phyloP scores from a whole-genome alignment of 2,329 filamentous ascomycete species.

The Colletotrichum spinosum region DNA sequence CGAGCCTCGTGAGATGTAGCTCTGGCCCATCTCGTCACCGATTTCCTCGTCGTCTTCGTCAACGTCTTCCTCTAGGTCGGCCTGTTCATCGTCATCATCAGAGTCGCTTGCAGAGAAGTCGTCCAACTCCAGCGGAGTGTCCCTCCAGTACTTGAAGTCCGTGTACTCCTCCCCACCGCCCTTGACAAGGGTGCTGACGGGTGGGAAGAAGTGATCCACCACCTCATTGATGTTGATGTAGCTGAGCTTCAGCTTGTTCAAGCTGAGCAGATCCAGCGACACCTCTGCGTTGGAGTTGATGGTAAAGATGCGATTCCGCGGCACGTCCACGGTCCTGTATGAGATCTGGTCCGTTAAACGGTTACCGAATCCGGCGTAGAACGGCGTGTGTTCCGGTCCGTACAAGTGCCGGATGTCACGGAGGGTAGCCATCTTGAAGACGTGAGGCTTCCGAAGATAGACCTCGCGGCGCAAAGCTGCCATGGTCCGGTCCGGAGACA shows the following conservation, averaged over 20 bases:
- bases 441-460: constrained; percentile 94
- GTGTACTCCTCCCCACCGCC: constrained; percentile 95
- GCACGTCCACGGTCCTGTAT: constrained; percentile 96
- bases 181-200: constrained; percentile 86
- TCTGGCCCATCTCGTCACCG: constrained; percentile 61
- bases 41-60: constrained; percentile 58
- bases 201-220: constrained; percentile 97
- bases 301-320: constrained; percentile 93
- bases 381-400: constrained; percentile 80
- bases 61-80: constrained; percentile 63
- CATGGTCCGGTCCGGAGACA: constrained; percentile 95
- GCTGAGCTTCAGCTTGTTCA: constrained; percentile 96
- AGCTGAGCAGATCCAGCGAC: constrained; percentile 85
- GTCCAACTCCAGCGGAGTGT: constrained; percentile 83
- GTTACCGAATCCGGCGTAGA: constrained; percentile 98
- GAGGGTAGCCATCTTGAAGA: constrained; percentile 99
- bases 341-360: constrained; percentile 95
- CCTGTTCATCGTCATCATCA: constrained; percentile 63
- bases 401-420: constrained; percentile 94
- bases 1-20: constrained; percentile 66
- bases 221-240: constrained; percentile 98
- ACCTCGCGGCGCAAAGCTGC: constrained; percentile 92
- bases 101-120: constrained; percentile 90
- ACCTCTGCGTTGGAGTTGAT: constrained; percentile 99
- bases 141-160: constrained; percentile 97